These are phyloP conservation scores for Fragaria iinumae DNA, from an alignment of 306 rosid genomes.

Conservation along the genomic window DNA sequence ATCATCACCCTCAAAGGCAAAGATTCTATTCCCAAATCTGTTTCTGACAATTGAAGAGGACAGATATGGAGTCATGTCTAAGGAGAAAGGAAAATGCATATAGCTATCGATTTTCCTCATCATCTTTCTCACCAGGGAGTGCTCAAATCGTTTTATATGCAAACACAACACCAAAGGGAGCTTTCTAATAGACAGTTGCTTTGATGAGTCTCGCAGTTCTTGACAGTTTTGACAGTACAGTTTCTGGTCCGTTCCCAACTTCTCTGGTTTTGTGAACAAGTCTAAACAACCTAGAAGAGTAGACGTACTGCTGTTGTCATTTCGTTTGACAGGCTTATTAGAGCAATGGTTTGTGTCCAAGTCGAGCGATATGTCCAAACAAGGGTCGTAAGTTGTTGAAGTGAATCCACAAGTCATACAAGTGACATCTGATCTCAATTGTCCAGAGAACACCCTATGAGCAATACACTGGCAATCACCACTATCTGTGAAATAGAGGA, in stretches of 20 bases:
- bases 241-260: conserved; percentile 93
- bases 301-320: conserved; percentile 43
- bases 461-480: conserved; percentile 84
- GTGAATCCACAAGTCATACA: conserved; percentile 90
- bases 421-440: conserved; percentile 83
- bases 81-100: conserved; percentile 78
- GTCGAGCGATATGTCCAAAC: conserved; percentile 83
- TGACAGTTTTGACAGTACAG: conserved; percentile 72
- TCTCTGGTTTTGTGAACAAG: conserved; percentile 78
- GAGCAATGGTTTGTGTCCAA: conserved; percentile 38
- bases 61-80: conserved; percentile 78
- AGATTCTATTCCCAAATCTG: conserved; percentile 81
- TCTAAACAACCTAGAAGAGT: conserved; percentile 78
- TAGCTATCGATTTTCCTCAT: conserved; percentile 71
- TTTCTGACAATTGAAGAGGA: conserved; percentile 77
- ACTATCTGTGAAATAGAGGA: conserved; percentile 41
- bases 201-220: conserved; percentile 64
- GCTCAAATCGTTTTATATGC: conserved; percentile 84
- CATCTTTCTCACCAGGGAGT: conserved; percentile 54
- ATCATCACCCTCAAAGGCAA: conserved; percentile 68
- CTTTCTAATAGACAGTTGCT: conserved; percentile 80
- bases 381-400: conserved; percentile 87
- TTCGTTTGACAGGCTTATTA: conserved; percentile 45
- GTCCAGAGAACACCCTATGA: conserved; percentile 79
- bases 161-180: conserved; percentile 78